phyloP scores from a whole-genome alignment of 1,139 yeast species.

The Scheffersomyces insectosa region DNA sequence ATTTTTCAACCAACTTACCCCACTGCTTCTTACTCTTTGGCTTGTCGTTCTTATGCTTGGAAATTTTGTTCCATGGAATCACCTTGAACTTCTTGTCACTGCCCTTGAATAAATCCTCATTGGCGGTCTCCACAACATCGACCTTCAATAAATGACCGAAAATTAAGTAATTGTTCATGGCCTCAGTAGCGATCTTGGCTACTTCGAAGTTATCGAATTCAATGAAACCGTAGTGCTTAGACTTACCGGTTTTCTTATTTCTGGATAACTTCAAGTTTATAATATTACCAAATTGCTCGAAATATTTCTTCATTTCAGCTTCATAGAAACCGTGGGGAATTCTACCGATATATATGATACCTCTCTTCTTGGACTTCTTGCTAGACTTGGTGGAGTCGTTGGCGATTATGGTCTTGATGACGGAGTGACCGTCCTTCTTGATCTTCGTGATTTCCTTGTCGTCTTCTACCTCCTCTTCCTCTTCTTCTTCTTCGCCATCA shows the following conservation, averaged over 20 bases:
- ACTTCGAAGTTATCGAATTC: constrained; percentile 76
- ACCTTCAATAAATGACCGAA: constrained; percentile 83
- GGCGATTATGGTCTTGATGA: constrained; percentile 17
- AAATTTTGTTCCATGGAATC: constrained; percentile 63
- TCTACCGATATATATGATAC: constrained; percentile 87
- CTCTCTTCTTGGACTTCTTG: constrained; percentile 37
- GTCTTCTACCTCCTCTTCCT: constrained; percentile 19
- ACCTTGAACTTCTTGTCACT: constrained; percentile 55
- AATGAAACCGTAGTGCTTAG: constrained; percentile 91
- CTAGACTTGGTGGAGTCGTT: constrained; percentile 22
- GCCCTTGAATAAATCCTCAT: constrained; percentile 53
- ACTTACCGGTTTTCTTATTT: constrained; percentile 86
- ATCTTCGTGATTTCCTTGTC: constrained; percentile 8
- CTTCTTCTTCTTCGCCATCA: constrained; percentile 18
- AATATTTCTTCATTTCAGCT: constrained; percentile 74
- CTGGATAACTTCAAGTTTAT: constrained; percentile 78
- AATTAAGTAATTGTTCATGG: constrained; percentile 91
- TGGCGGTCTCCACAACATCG: constrained; percentile 49
- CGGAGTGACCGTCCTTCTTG: constrained; percentile 15
- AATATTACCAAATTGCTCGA: constrained; percentile 86
- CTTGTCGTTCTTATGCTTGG: constrained; percentile 55
- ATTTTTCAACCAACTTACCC: constrained; percentile 45
- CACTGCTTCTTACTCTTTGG: constrained; percentile 61
- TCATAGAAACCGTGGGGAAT: constrained; percentile 93
- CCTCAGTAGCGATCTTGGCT: constrained; percentile 86